Base-by-base conservation (phyloP, 768 basidiomycete genomes). In the Piloderma croceum region DNA sequence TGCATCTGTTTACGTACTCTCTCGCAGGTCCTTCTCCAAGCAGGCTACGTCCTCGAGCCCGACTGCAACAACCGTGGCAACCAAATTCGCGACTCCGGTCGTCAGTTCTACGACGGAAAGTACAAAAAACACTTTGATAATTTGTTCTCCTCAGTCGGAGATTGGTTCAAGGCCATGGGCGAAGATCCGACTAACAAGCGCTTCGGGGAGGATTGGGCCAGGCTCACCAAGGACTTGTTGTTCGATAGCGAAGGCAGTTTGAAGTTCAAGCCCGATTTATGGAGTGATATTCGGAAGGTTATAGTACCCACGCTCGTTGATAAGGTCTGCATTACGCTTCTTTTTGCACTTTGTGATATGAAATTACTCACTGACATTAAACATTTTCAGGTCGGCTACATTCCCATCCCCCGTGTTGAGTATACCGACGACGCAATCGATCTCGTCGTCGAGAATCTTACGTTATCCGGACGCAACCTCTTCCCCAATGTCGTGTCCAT, bases 391-490 rank as follows among this genome's bases (percentile, higher is more conserved):
- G 69, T 84, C 36, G 83, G 83, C 17, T 84, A 89, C 52, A 57
- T 93, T 40, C 91, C 91, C 6, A 93, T 98, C 48, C 94, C 94
- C 0, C 83, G 91, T 24, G 79, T 92, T 57, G 93, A 96, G 62
- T 98, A 96, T 65, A 83, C 85, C 24, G 90, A 94, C 61, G 83
- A 90, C 38, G 56, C 71, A 5, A 64, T 93, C 45, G 93, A 96
- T 51, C 74, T 96, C 32, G 88, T 94, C 43, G 79, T 97, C 47
- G 94, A 97, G 71, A 97, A 94, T 60, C 74, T 97, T 24, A 85
- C 87, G 1, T 71, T 93, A 13, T 81, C 87, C 45, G 90, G 90
- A 7, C 77, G 81, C 31, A 94, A 97, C 65, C 64, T 99, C 3
- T 83, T 93, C 73, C 92, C 92, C 2, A 90, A 85, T 52, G 55